Evolutionary conservation across 352 stramenopile genomes (phyloP).

Genomic region (Pythium oligandrum): DNA sequence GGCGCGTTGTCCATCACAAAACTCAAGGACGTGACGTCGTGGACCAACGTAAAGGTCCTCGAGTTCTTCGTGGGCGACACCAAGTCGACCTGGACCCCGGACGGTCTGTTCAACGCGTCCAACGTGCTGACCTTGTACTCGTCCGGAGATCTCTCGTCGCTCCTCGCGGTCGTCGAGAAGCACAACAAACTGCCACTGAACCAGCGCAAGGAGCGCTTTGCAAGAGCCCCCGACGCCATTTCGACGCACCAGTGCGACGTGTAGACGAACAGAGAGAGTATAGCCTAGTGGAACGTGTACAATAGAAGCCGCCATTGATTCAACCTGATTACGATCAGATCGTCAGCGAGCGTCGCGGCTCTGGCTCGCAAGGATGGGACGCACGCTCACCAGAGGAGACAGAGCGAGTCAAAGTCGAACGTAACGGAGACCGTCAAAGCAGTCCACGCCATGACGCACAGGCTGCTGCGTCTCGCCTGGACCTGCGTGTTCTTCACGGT

Average conservation of each 20-base stretch:
- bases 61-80: conserved; percentile 19
- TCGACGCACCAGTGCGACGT: conserved; percentile 2
- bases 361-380: too few relatives aligned
- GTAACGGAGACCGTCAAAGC: too few relatives aligned
- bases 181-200: conserved; percentile 12
- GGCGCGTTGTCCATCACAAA: conserved; percentile 1
- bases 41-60: conserved; percentile 8
- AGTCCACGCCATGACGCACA: too few relatives aligned
- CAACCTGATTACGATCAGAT: too few relatives aligned
- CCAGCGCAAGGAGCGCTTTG: conserved; percentile 12
- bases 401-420: too few relatives aligned
- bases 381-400: too few relatives aligned
- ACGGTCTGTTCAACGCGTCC: conserved; percentile 6
- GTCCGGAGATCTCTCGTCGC: background rate
- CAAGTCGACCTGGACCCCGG: background rate
- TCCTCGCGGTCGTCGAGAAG: conserved; percentile 5
- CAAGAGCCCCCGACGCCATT: background rate
- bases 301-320: too few relatives aligned
- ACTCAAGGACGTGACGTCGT: background rate
- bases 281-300: too few relatives aligned
- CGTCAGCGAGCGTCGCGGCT: too few relatives aligned
- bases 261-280: background rate
- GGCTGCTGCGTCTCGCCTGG: too few relatives aligned
- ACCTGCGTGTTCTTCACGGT: too few relatives aligned
- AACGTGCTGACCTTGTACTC: conserved; percentile 15